Evolutionary conservation across 2,329 filamentous ascomycete genomes (phyloP).

Genomic region (Huntiella abstrusa): DNA sequence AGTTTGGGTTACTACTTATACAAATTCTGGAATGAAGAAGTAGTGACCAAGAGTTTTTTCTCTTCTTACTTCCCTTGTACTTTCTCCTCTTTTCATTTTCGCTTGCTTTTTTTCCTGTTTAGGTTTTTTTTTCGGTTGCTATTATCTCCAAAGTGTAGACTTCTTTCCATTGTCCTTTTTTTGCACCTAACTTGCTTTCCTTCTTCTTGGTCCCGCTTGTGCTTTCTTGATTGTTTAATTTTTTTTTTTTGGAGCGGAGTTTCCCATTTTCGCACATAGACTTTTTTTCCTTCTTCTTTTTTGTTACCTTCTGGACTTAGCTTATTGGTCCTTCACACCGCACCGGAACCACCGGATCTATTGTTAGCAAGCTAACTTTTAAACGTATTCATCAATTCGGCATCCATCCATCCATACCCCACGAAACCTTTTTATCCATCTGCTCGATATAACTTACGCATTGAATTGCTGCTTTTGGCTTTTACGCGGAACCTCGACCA

Average conservation of each 20-base stretch:
- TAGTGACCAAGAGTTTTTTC: not conserved
- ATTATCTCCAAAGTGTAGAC: not conserved
- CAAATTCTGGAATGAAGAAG: not conserved
- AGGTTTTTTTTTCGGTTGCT: slow-evolving; percentile 2
- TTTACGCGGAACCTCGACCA: too few species aligned
- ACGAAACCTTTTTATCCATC: not conserved
- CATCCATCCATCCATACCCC: not conserved
- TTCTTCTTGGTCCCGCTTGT: not conserved
- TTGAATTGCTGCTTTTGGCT: slow-evolving; percentile 1
- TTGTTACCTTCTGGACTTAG: not conserved
- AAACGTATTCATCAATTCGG: not conserved
- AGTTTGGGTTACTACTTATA: not conserved
- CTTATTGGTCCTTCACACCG: too few species aligned
- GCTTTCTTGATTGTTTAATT: slow-evolving; percentile 3
- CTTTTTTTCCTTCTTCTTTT: slow-evolving; percentile 2
- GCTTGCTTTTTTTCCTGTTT: not conserved
- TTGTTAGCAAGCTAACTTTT: too few species aligned
- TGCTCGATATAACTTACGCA: not conserved
- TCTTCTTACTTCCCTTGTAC: not conserved
- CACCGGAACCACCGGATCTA: too few species aligned
- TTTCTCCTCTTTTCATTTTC: not conserved
- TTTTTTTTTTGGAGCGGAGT: not conserved
- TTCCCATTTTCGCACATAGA: not conserved
- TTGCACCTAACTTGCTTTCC: not conserved
- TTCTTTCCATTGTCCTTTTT: not conserved